These are phyloP conservation scores for Pseudonitzschia delicatissima DNA, from an alignment of 108 stramenopile genomes.

Conservation along the genomic window DNA sequence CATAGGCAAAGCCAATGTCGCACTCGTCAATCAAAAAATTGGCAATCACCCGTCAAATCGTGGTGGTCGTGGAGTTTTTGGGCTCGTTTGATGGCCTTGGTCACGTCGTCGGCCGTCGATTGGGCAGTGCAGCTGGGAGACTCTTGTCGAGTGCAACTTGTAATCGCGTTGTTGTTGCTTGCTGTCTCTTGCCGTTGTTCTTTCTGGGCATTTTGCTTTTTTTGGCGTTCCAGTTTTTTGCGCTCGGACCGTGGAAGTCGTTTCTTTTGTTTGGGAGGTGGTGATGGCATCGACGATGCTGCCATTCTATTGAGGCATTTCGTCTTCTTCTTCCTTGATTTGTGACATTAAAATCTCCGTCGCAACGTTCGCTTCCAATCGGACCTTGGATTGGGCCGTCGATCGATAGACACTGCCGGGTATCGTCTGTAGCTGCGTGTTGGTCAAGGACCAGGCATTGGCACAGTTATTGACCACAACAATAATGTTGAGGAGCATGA, in stretches of 20 bases:
- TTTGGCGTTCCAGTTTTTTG: constrained; percentile 55
- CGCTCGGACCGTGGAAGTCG: constrained; percentile 49
- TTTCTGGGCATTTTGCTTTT: constrained; percentile 16
- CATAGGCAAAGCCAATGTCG: constrained; percentile 59
- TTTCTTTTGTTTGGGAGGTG: not conserved
- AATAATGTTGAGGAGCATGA: not conserved
- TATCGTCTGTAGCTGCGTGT: not conserved
- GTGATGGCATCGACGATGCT: not conserved
- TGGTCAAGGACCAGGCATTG: not conserved
- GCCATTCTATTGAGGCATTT: not conserved
- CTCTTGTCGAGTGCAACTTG: constrained; percentile 44
- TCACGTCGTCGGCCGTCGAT: constrained; percentile 70
- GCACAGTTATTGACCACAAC: not conserved
- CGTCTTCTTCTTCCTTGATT: constrained; percentile 9
- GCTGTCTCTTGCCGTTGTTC: not conserved
- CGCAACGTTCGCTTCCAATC: not conserved
- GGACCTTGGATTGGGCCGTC: not conserved
- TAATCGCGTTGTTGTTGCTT: constrained; percentile 16
- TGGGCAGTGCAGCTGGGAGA: constrained; percentile 41
- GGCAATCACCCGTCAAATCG: constrained; percentile 59
- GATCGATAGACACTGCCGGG: not conserved
- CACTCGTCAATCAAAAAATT: constrained; percentile 70
- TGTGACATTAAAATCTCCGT: constrained; percentile 3
- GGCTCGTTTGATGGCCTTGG: constrained; percentile 68
- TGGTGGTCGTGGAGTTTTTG: constrained; percentile 75